These are phyloP conservation scores for Phytopythium kandeliae DNA, from an alignment of 352 stramenopile species.

Conservation along the genomic window DNA sequence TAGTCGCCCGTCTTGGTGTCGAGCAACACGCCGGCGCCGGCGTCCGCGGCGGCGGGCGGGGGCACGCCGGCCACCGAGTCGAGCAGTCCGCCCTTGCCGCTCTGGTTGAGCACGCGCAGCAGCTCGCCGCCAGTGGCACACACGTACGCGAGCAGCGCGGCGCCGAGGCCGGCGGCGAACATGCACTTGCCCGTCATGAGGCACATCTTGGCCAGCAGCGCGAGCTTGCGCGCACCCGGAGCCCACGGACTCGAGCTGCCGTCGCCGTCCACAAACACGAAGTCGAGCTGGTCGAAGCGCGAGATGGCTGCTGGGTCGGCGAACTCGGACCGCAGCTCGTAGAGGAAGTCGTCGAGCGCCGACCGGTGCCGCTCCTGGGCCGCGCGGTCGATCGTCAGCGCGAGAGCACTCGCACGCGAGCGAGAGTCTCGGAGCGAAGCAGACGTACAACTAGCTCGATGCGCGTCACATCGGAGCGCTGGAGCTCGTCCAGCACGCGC, in stretches of 20 bases:
- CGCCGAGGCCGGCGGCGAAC: slow-evolving; percentile 57
- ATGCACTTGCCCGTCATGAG: slow-evolving; percentile 87
- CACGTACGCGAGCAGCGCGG: slow-evolving; percentile 53
- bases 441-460: slow-evolving; percentile 55
- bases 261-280: slow-evolving; percentile 75
- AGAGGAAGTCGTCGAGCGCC: slow-evolving; percentile 69
- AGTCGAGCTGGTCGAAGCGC: slow-evolving; percentile 78
- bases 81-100: slow-evolving; percentile 42
- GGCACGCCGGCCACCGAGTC: slow-evolving; percentile 33
- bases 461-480: slow-evolving; percentile 53
- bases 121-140: slow-evolving; percentile 66
- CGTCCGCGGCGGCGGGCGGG: slow-evolving; percentile 11
- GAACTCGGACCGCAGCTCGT: slow-evolving; percentile 70
- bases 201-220: slow-evolving; percentile 74
- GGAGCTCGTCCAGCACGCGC: slow-evolving; percentile 42
- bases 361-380: slow-evolving; percentile 50
- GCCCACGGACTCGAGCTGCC: slow-evolving; percentile 55
- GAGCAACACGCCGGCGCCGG: slow-evolving; percentile 35
- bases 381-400: background rate
- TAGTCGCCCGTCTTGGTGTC: slow-evolving; percentile 73
- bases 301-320: slow-evolving; percentile 55
- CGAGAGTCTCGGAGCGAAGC: too few species aligned
- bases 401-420: too few species aligned
- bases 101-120: slow-evolving; percentile 57
- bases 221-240: slow-evolving; percentile 52